Evolutionary conservation across 192 early-diverging fungal genomes (phyloP), one percentile per base, ranked within the genome.

Genomic region (Haplosporangium gracile): DNA sequence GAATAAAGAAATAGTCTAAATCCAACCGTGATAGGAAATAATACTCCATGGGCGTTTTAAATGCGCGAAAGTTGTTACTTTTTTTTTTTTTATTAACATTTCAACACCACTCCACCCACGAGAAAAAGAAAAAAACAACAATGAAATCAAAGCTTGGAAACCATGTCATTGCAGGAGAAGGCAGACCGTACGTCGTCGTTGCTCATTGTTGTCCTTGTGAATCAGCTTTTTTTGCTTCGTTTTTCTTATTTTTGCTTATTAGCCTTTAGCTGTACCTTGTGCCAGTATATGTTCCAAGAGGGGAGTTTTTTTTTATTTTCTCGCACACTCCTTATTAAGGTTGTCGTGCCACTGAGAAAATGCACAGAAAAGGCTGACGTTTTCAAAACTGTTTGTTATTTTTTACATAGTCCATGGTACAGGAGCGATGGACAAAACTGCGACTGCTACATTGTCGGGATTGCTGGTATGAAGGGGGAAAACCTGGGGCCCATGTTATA

Each of bases 401-500:
- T 63, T 57, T 36, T 71, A n/a, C 13, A 32, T 83, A 90, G 89
- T 40, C 89, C 89, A 83, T 90, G 89, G 89, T 90, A 90, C 69
- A 87, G 78, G 73, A 83, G 77, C 57, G 90, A 94, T 83, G 95
- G 95, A 45, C 90, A 88, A 40, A 94, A 93, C 81, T 87, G 89
- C 49, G 88, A 91, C 20, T 90, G 91, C 34, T 96, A 95, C 80
- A 88, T 96, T 42, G 92, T 96, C 49, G 95, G 95, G 70, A 91
- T 96, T 73, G 95, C 94, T 74, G 95, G 95, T 89, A 90, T 69
- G 60, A 24, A 1, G 18, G 24, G 3, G 3, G 15, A 15, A 9
- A 32, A 22, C 20, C 16, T 20, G 49, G 18, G 16, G 5, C 16
- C 16, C 16, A 5, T 20, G 15, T 51, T 51, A 18, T 51, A 20